Evolutionary conservation across 169 alveolate species (phyloP).

Genomic region (Plasmodium gallinaceum): DNA sequence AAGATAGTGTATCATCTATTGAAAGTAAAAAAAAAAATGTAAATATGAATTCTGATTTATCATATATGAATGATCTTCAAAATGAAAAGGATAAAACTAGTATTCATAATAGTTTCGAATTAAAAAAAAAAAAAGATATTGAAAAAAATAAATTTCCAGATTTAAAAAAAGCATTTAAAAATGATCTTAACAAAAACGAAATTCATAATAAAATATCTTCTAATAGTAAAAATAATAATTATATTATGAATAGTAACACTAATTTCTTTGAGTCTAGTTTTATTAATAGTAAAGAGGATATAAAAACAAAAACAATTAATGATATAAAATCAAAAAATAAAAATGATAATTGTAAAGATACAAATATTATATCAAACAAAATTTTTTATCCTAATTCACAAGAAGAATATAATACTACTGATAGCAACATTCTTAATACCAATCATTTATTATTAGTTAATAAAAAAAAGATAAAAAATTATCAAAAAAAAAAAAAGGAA

Average conservation of each 20-base stretch:
- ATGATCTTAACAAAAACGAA: neutral
- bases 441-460: neutral
- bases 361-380: neutral
- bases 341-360: neutral
- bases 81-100: neutral
- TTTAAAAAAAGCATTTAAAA: too few relatives aligned
- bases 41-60: neutral
- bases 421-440: neutral
- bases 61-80: too few relatives aligned
- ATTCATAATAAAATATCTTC: neutral
- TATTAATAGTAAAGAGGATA: neutral
- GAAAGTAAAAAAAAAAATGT: slow-evolving; percentile 2
- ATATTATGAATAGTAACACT: neutral
- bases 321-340: neutral
- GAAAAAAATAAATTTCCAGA: too few relatives aligned
- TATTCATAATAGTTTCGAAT: neutral
- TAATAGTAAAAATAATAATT: neutral
- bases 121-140: neutral
- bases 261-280: neutral
- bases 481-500: neutral
- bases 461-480: neutral
- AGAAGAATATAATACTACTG: neutral
- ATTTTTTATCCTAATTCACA: too few relatives aligned
- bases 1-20: neutral
- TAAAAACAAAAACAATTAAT: neutral